Base-by-base conservation (phyloP, 305 asterid species). In the Solanum hybrid region DNA sequence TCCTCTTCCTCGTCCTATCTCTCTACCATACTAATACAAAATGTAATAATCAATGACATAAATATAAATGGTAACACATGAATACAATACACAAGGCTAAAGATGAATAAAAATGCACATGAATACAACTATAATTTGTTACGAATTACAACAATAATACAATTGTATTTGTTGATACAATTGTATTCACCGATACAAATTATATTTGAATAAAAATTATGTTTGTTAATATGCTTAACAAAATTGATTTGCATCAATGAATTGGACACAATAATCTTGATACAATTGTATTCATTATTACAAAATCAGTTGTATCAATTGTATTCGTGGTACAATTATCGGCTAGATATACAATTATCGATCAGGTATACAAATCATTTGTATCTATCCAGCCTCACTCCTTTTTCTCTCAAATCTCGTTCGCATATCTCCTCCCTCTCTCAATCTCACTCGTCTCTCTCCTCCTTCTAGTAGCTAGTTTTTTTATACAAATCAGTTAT, bases 161-260 rank as follows among this genome's bases (percentile, higher is more conserved):
- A 70, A 24, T 70, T 70, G 15, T 70, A 68, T 68, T 68, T n/a
- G 7, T 3, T 37, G 41, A 37, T 65, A 22, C 5, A 22, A 65
- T 65, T 8, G 13, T 9, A 68, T 65, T 68, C 1, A 4, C 0
- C 3, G 2, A 70, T 24, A 24, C 17, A 11, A 70, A 70, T 24
- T 70, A 2, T 70, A 22, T 65, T 8, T 65, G 11, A 10, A 65
- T 65, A 65, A 1, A 22, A 22, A 8, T 65, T 22, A 0, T 8
- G 0, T 2, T 70, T 1, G 4, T 24, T 0, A 70, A 70, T 10
- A 70, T 11, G 0, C 32, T 70, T 2, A 8, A 70, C 0, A 24
- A 26, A 70, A 24, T 68, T 24, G 15, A 68, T 68, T 68, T 68
- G 1, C 76, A 68, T 68, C 15, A n/a, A 22, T 3, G 27, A 65